These are phyloP conservation scores for Fusarium lyarnte DNA, from an alignment of 2,329 filamentous ascomycete species.

Conservation along the genomic window DNA sequence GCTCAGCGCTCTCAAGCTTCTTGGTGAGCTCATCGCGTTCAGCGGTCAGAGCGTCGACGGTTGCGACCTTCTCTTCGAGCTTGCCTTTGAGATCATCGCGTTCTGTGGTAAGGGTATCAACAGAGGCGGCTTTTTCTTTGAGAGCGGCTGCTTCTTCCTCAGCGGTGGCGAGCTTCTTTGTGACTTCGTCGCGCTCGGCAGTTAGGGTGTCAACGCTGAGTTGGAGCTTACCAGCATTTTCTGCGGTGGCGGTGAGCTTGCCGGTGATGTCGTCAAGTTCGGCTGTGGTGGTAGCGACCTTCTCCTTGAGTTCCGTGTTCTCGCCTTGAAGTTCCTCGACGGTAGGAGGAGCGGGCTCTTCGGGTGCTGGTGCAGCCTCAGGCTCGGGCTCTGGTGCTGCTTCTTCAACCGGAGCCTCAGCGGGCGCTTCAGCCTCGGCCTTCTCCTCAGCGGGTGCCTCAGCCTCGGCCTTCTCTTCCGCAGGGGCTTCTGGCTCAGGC, in stretches of 20 bases:
- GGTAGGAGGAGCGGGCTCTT: not conserved
- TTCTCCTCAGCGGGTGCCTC: slow-evolving; percentile 1
- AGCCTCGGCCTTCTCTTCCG: not conserved
- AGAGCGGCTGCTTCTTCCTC: slow-evolving; percentile 29
- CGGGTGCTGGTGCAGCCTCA: not conserved
- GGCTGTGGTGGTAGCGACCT: slow-evolving; percentile 19
- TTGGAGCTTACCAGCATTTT: slow-evolving; percentile 29
- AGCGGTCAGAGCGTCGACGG: slow-evolving; percentile 8
- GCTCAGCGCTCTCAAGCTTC: slow-evolving; percentile 36
- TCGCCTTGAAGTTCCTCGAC: slow-evolving; percentile 21
- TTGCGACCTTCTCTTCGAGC: slow-evolving; percentile 22
- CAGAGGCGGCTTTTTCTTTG: slow-evolving; percentile 25
- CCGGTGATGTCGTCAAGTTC: slow-evolving; percentile 3
- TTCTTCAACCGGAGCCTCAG: slow-evolving; percentile 8
- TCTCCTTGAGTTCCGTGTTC: slow-evolving; percentile 36
- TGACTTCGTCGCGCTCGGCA: slow-evolving; percentile 36
- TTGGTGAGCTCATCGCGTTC: slow-evolving; percentile 31
- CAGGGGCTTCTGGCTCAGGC: not conserved
- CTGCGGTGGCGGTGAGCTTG: slow-evolving; percentile 33
- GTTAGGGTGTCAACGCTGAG: slow-evolving; percentile 16
- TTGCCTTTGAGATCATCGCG: slow-evolving; percentile 29
- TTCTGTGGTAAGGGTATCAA: slow-evolving; percentile 26
- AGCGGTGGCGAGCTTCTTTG: slow-evolving; percentile 32
- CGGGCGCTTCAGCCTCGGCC: not conserved
- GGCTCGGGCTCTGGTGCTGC: slow-evolving; percentile 10